phyloP scores from a whole-genome alignment of 768 basidiomycete species.

The Mycena polygramma region DNA sequence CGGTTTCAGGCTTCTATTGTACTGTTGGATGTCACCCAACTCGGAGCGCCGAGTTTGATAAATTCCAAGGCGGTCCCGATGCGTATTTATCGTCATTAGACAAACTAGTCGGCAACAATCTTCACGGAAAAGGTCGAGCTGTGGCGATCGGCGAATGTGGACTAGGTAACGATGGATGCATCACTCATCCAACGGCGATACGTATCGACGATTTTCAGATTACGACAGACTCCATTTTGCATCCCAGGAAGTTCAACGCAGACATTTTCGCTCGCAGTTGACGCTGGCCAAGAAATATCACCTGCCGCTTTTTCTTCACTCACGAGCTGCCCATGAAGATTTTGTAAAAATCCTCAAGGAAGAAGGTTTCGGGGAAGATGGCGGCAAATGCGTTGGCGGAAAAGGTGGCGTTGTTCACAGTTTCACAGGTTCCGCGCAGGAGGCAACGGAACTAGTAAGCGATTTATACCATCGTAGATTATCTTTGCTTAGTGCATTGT shows the following conservation, averaged over 20 bases:
- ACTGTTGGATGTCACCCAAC: conserved; percentile 89
- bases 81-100: conserved; percentile 74
- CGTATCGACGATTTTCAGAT: conserved; percentile 56
- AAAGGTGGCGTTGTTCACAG: conserved; percentile 87
- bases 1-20: conserved; percentile 67
- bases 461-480: neutral
- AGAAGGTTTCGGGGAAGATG: conserved; percentile 71
- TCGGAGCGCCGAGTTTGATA: conserved; percentile 76
- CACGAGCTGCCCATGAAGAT: conserved; percentile 80
- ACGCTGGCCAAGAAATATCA: conserved; percentile 75
- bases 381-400: conserved; percentile 67
- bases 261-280: conserved; percentile 78
- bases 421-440: conserved; percentile 77
- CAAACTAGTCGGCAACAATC: conserved; percentile 61
- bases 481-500: conserved; percentile 18
- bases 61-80: conserved; percentile 65
- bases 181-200: conserved; percentile 2
- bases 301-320: conserved; percentile 87
- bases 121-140: conserved; percentile 67
- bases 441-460: conserved; percentile 75
- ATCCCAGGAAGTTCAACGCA: conserved; percentile 67
- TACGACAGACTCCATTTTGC: conserved; percentile 84
- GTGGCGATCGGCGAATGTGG: conserved; percentile 88
- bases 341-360: conserved; percentile 74
- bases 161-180: conserved; percentile 60